Evolutionary conservation across 805 yeast species (phyloP), one percentile per base, ranked within the genome.

Genomic region (Kazachstania viticola): DNA sequence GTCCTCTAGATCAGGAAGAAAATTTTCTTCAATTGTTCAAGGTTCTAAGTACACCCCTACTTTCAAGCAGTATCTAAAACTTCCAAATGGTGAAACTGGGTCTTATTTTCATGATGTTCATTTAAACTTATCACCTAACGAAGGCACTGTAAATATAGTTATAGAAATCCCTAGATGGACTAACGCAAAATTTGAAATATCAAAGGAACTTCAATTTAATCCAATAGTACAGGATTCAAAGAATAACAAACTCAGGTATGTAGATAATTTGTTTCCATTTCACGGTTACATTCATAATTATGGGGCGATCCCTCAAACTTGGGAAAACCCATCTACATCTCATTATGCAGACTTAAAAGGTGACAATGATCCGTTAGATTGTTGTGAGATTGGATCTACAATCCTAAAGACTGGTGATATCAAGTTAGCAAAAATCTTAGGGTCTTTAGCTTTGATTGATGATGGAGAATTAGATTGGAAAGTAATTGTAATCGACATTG

Each of bases 381-480:
- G 87, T 28, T 76, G 95, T 51, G 98, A 88, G 49, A 83, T 88
- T 37, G 94, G 95, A 14, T 63, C 70, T 27, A 42, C 51, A 8
- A 67, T 78, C 3, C 65, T 73, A 25, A 45, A 62, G 33, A 65
- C 73, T 12, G 94, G 94, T 17, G 74, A 73, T 36, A 62, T 79
- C 31, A 71, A 67, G 49, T 71, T 63, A 45, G 83, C 72, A 28
- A 78, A 80, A 57, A 68, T 80, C 5, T 62, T 81, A 36, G 91
- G 91, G 33, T 76, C 80, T 27, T 60, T 81, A 61, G 91, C 85
- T 4, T 61, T 81, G 46, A 73, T 81, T 37, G 93, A 81, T 48
- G 96, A 87, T 59, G 96, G 95, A 45, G 98, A 91, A 63, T 70
- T 94, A 36, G 98, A 88, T 63, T 88, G 97, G 97, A 83, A 83